These are phyloP conservation scores for Dioscorea zingiberensis DNA, from an alignment of 106 monocot species.

Conservation along the genomic window DNA sequence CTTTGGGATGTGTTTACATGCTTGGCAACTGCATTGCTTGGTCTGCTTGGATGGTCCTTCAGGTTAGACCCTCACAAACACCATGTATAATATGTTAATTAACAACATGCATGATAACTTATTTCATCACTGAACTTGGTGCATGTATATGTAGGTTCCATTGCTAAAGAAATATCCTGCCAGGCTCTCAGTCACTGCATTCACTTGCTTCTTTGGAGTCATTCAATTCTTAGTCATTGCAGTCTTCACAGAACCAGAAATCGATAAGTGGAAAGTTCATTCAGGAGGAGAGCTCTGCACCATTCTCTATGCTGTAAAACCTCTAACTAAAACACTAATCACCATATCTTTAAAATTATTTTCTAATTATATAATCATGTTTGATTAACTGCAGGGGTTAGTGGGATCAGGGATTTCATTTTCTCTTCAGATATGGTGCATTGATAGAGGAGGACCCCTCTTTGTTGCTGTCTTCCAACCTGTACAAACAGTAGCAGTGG, in stretches of 20 bases:
- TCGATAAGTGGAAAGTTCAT: conserved; percentile 55
- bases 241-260: conserved; percentile 50
- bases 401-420: conserved; percentile 83
- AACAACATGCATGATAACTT: background rate
- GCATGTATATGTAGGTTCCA: conserved; percentile 47
- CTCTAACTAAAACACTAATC: background rate
- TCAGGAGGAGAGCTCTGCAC: conserved; percentile 62
- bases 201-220: conserved; percentile 68
- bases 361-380: no score
- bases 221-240: conserved; percentile 70
- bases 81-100: background rate
- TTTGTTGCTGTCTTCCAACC: conserved; percentile 79
- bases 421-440: conserved; percentile 92
- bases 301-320: conserved; percentile 73
- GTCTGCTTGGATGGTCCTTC: conserved; percentile 91
- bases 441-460: conserved; percentile 81
- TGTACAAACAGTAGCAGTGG: conserved; percentile 73
- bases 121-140: background rate
- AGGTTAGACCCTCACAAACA: conserved; percentile 24
- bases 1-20: conserved; percentile 71
- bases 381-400: conserved; percentile 36
- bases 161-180: conserved; percentile 80
- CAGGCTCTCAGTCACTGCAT: conserved; percentile 61
- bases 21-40: conserved; percentile 74
- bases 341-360: no score